A percentile compares a stretch with the other conserved stretches of the same genome.
Evolutionary conservation across 495 filamentous ascomycete genomes (phyloP).

Genomic region (Annulohypoxylon maeteangense): DNA sequence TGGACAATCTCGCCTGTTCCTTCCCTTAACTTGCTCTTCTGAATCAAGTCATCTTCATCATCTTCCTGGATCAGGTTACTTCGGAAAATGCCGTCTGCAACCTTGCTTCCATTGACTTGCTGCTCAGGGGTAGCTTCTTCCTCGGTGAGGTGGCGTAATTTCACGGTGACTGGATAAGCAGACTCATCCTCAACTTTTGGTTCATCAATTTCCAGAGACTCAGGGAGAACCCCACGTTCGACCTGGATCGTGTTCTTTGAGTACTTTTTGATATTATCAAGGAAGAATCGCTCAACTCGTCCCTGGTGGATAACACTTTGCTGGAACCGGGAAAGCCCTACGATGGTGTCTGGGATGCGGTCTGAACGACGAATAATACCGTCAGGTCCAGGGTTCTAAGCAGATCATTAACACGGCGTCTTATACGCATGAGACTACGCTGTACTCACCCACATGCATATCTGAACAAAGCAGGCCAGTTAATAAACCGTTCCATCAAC

Average conservation of each 20-base stretch:
- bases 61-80: constrained; percentile 61
- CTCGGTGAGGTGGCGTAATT: constrained; percentile 56
- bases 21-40: constrained; percentile 47
- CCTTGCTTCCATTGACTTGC: constrained; percentile 47
- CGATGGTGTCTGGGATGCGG: constrained; percentile 62
- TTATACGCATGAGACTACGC: background rate
- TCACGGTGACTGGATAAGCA: constrained; percentile 66
- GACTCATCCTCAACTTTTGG: constrained; percentile 53
- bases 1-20: constrained; percentile 59
- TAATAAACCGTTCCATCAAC: background rate
- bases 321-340: constrained; percentile 62
- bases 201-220: constrained; percentile 58
- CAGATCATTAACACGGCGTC: constrained; percentile 35
- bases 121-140: constrained; percentile 59
- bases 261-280: constrained; percentile 60
- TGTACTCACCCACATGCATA: constrained; percentile 43
- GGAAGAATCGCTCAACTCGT: constrained; percentile 65
- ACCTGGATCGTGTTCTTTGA: constrained; percentile 60
- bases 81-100: constrained; percentile 59
- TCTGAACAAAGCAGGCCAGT: constrained; percentile 50
- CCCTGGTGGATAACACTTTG: constrained; percentile 67
- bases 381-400: constrained; percentile 59
- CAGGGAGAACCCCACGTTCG: constrained; percentile 61
- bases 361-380: constrained; percentile 65
- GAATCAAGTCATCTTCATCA: constrained; percentile 65